Conservation (phyloP, 2,329 filamentous ascomycete species). For the Penicillium vulpinum region DNA sequence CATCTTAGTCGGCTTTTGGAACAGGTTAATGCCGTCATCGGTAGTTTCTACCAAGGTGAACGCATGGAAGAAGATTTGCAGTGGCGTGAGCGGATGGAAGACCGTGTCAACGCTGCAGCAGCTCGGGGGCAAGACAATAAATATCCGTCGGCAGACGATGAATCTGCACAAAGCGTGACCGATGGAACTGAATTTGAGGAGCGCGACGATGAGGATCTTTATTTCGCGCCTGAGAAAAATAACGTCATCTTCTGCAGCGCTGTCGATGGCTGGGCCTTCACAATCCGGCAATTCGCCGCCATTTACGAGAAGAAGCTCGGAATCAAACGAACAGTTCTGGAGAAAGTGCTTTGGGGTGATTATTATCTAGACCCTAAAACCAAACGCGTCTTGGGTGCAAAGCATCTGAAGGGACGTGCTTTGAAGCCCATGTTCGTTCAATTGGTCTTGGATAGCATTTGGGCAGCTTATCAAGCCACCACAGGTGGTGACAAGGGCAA, state of each 20-base stretch:
- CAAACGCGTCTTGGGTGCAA: slow-evolving; percentile 84
- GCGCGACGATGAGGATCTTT: slow-evolving; percentile 91
- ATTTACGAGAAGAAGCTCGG: slow-evolving; percentile 97
- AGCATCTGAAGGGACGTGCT: slow-evolving; percentile 87
- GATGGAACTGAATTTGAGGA: slow-evolving; percentile 72
- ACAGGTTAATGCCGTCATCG: slow-evolving; percentile 95
- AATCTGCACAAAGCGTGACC: slow-evolving; percentile 51
- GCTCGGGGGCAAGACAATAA: slow-evolving; percentile 58
- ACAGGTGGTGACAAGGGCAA: slow-evolving; percentile 78
- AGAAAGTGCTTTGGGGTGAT: slow-evolving; percentile 95
- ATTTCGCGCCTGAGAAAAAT: slow-evolving; percentile 97
- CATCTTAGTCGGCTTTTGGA: slow-evolving; percentile 88
- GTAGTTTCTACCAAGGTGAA: slow-evolving; percentile 96
- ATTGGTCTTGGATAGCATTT: slow-evolving; percentile 90
- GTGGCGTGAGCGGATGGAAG: slow-evolving; percentile 91
- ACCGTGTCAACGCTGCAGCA: slow-evolving; percentile 71
- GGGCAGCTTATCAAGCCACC: slow-evolving; percentile 92
- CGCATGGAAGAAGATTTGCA: slow-evolving; percentile 97
- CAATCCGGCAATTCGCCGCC: slow-evolving; percentile 86
- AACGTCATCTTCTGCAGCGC: slow-evolving; percentile 99
- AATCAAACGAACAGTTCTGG: slow-evolving; percentile 81
- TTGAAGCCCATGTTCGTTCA: slow-evolving; percentile 98
- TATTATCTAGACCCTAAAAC: slow-evolving; percentile 97
- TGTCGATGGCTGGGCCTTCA: slow-evolving; percentile 99
- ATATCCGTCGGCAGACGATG: slow-evolving; percentile 41